These are phyloP conservation scores for Chiua virens DNA, from an alignment of 768 basidiomycete genomes.

Conservation along the genomic window DNA sequence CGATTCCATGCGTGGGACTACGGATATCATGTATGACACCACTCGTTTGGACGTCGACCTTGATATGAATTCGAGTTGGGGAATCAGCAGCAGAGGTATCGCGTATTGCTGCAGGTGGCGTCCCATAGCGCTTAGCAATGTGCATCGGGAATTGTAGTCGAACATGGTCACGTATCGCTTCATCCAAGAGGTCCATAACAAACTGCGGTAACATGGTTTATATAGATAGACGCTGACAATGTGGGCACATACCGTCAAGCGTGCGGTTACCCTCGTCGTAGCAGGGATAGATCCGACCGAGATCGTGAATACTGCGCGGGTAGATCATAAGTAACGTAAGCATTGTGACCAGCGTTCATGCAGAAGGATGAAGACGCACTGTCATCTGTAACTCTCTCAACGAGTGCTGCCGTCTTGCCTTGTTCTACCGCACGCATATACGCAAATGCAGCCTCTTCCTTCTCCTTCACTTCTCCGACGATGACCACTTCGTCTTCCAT, in stretches of 20 bases:
- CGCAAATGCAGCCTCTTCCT: conserved; percentile 38
- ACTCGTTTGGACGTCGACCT: conserved; percentile 48
- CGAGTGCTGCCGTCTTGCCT: conserved; percentile 44
- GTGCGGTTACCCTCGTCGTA: conserved; percentile 37
- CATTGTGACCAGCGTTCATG: not conserved
- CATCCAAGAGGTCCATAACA: conserved; percentile 54
- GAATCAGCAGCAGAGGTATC: conserved; percentile 28
- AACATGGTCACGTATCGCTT: conserved; percentile 46
- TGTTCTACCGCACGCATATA: conserved; percentile 41
- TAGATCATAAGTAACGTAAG: too few species aligned
- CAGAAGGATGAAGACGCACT: conserved; percentile 33
- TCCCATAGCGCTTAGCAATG: conserved; percentile 55
- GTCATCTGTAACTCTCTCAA: conserved; percentile 52
- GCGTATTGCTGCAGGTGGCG: conserved; percentile 38
- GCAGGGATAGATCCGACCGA: conserved; percentile 56
- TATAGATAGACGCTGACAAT: too few species aligned
- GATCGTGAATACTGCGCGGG: conserved; percentile 50
- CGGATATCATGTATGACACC: conserved; percentile 39
- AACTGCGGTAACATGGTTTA: too few species aligned
- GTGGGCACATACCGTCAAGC: conserved; percentile 40
- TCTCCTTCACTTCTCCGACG: conserved; percentile 50
- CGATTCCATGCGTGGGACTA: conserved; percentile 47
- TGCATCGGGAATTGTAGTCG: conserved; percentile 55
- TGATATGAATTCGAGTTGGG: conserved; percentile 40
- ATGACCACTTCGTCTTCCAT: conserved; percentile 44